Evolutionary conservation across 805 yeast species (phyloP).

Genomic region (Schwanniomyces occidentalis): DNA sequence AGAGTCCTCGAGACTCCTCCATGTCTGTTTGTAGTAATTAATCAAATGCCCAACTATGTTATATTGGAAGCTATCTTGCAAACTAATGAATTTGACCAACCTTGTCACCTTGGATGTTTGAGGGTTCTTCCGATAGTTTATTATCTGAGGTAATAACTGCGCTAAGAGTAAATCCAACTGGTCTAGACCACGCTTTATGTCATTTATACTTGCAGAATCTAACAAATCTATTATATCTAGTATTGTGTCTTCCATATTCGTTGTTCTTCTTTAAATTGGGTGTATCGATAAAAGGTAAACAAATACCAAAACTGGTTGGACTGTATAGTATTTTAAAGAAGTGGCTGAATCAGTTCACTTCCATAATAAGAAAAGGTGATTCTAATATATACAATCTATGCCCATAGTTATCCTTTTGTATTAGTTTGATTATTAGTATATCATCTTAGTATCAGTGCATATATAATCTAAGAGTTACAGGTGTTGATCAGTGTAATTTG

Average conservation of each 20-base stretch:
- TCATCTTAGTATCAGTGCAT: too few species aligned
- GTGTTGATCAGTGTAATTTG: too few species aligned
- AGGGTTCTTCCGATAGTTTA: slow-evolving; percentile 5
- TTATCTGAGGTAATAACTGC: slow-evolving; percentile 18
- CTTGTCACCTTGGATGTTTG: not conserved
- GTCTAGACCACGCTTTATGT: slow-evolving; percentile 14
- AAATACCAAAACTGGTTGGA: too few species aligned
- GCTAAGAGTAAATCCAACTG: slow-evolving; percentile 17
- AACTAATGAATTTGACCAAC: slow-evolving; percentile 29
- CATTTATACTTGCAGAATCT: slow-evolving; percentile 10
- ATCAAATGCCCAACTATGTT: slow-evolving; percentile 46
- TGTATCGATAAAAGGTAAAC: too few species aligned
- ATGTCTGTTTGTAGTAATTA: slow-evolving; percentile 9
- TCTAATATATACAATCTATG: too few species aligned
- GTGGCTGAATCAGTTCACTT: too few species aligned
- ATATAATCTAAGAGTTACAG: too few species aligned
- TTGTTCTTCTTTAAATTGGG: not conserved
- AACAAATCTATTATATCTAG: slow-evolving; percentile 15
- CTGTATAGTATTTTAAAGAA: too few species aligned
- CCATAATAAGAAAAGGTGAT: too few species aligned
- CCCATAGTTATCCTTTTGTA: too few species aligned
- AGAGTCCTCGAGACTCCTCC: slow-evolving; percentile 5
- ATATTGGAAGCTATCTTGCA: slow-evolving; percentile 55
- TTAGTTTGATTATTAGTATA: too few species aligned
- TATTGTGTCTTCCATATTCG: slow-evolving; percentile 11